Evolutionary conservation across 306 rosid genomes (phyloP).

Genomic region (Hylodesmum podocarpum): DNA sequence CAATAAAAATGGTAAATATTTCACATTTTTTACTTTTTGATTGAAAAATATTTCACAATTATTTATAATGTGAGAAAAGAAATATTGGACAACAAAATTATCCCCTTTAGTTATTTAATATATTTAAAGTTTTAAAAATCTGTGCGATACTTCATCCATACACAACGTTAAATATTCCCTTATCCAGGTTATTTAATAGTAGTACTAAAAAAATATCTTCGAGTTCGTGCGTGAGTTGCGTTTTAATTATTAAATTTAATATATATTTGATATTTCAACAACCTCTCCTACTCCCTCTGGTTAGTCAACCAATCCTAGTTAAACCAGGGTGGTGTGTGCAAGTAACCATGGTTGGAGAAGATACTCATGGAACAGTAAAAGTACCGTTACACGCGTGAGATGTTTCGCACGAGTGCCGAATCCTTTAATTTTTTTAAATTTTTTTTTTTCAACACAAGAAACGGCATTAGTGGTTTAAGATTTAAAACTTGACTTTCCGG

Average conservation of each 20-base stretch:
- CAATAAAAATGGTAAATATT: too few relatives aligned
- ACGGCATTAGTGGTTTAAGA: not conserved
- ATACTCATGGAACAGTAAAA: not conserved
- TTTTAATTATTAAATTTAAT: constrained; percentile 15
- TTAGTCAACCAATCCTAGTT: constrained; percentile 23
- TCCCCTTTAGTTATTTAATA: not conserved
- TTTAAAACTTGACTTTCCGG: constrained; percentile 35
- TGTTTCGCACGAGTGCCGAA: constrained; percentile 17
- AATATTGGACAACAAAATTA: not conserved
- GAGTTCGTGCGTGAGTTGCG: not conserved
- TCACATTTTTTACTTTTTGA: too few relatives aligned
- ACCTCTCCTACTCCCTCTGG: constrained; percentile 15
- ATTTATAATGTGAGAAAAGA: too few relatives aligned
- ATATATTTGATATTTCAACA: constrained; percentile 19
- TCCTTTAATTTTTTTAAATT: not conserved
- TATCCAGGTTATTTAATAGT: not conserved
- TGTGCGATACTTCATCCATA: not conserved
- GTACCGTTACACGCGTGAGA: constrained; percentile 32
- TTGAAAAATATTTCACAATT: too few relatives aligned
- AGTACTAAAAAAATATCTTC: not conserved
- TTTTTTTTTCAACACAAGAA: not conserved
- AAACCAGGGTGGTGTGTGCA: not conserved
- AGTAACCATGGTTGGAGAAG: constrained; percentile 41
- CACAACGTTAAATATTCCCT: not conserved
- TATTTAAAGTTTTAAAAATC: not conserved